Conservation (phyloP, 2,329 filamentous ascomycete genomes). For the Rutstroemia sp. region DNA sequence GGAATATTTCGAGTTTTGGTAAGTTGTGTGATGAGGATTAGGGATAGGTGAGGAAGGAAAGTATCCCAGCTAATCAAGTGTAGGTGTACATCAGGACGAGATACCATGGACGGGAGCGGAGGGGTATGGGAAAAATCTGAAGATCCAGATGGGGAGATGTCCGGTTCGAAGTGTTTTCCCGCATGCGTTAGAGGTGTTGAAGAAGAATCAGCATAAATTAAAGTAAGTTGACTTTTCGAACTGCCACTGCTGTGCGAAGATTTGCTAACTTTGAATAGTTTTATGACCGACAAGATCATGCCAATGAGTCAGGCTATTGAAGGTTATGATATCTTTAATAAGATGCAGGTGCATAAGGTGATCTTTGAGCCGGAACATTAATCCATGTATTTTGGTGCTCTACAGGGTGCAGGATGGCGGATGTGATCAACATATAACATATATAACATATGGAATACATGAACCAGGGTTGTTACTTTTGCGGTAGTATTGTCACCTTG, state of each 20-base stretch:
- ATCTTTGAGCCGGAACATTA: constrained; percentile 44
- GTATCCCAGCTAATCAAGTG: background rate
- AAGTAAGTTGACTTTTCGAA: constrained; percentile 42
- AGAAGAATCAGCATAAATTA: constrained; percentile 58
- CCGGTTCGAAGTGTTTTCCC: constrained; percentile 67
- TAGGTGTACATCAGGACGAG: constrained; percentile 41
- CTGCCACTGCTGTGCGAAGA: background rate
- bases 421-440: no score
- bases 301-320: constrained; percentile 57
- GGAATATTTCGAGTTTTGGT: constrained; percentile 48
- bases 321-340: constrained; percentile 65
- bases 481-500: no score
- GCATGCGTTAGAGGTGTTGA: constrained; percentile 56
- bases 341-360: constrained; percentile 68
- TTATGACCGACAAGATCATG: constrained; percentile 73
- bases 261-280: constrained; percentile 40
- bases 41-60: no score
- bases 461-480: no score
- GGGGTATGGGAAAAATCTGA: constrained; percentile 63
- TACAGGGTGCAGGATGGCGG: no score
- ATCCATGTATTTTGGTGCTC: background rate
- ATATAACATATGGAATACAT: no score
- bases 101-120: constrained; percentile 57
- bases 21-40: background rate
- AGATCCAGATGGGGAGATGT: constrained; percentile 66